Conservation (phyloP, 2,329 filamentous ascomycete genomes). For the Aspergillus texensis region DNA sequence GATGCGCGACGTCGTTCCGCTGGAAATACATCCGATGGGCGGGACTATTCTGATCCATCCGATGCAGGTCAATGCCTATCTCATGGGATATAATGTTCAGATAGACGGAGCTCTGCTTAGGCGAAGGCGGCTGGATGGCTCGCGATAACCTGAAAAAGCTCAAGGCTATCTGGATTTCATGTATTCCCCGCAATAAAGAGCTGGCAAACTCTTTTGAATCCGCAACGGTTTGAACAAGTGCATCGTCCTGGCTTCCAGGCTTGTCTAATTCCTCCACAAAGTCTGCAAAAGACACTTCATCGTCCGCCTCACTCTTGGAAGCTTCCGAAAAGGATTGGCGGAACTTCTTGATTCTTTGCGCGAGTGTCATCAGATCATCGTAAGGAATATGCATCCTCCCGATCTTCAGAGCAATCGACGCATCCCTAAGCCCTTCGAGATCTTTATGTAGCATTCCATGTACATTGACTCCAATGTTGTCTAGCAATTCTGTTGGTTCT, state of each 20-base stretch:
- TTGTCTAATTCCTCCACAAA: conserved; percentile 74
- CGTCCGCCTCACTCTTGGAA: conserved; percentile 49
- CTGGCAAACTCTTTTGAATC: conserved; percentile 91
- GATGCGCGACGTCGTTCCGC: conserved; percentile 87
- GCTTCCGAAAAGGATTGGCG: conserved; percentile 38
- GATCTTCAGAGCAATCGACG: conserved; percentile 85
- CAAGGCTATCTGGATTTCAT: conserved; percentile 93
- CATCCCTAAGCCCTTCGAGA: conserved; percentile 83
- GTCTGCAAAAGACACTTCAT: conserved; percentile 68
- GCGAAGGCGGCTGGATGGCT: conserved; percentile 69
- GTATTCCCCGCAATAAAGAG: conserved; percentile 87
- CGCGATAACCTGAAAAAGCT: conserved; percentile 88
- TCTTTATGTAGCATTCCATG: conserved; percentile 88
- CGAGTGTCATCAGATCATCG: conserved; percentile 70
- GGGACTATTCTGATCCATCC: conserved; percentile 87
- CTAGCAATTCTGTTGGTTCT: conserved; percentile 84
- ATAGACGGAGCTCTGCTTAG: conserved; percentile 70
- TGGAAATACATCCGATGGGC: conserved; percentile 99
- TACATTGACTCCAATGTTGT: conserved; percentile 84
- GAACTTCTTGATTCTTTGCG: conserved; percentile 35
- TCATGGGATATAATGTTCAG: conserved; percentile 95
- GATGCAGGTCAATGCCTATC: conserved; percentile 87
- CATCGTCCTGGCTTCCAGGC: conserved; percentile 67
- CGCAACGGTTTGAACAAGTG: conserved; percentile 79
- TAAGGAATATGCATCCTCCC: conserved; percentile 88